These are phyloP conservation scores for Ceriops zippeliana DNA, from an alignment of 345 rosid species.

Conservation along the genomic window DNA sequence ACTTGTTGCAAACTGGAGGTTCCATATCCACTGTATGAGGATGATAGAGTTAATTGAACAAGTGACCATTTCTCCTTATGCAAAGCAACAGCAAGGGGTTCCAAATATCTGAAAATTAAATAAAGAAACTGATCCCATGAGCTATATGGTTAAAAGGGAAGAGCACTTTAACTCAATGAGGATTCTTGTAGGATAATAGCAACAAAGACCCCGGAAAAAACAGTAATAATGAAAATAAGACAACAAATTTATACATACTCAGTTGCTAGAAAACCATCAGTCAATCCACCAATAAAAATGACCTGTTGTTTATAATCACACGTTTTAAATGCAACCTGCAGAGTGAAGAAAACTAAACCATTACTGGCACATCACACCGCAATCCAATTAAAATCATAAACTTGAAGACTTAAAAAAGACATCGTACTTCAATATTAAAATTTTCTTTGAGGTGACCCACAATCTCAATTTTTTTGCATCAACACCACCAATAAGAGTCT, in stretches of 20 bases:
- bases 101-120: conserved; percentile 66
- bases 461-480: no score
- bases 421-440: no score
- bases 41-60: conserved; percentile 82
- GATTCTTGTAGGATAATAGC: no score
- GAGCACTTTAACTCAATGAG: no score
- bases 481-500: no score
- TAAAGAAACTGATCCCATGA: conserved; percentile 1
- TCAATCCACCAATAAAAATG: conserved; percentile 81
- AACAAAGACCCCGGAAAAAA: no score
- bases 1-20: conserved; percentile 93
- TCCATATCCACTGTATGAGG: conserved; percentile 87
- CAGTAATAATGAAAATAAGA: background rate
- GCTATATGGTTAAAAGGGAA: background rate
- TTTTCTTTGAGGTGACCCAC: no score
- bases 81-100: conserved; percentile 91
- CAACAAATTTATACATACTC: conserved; percentile 52
- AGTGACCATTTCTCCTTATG: conserved; percentile 96
- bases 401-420: no score
- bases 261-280: conserved; percentile 85
- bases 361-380: conserved; percentile 1
- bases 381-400: background rate
- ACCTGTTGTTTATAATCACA: conserved; percentile 90
- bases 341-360: background rate
- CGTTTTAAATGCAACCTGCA: conserved; percentile 89